Evolutionary conservation across 2,329 filamentous ascomycete genomes (phyloP).

Genomic region (Stagonosporopsis chrysanthemi): DNA sequence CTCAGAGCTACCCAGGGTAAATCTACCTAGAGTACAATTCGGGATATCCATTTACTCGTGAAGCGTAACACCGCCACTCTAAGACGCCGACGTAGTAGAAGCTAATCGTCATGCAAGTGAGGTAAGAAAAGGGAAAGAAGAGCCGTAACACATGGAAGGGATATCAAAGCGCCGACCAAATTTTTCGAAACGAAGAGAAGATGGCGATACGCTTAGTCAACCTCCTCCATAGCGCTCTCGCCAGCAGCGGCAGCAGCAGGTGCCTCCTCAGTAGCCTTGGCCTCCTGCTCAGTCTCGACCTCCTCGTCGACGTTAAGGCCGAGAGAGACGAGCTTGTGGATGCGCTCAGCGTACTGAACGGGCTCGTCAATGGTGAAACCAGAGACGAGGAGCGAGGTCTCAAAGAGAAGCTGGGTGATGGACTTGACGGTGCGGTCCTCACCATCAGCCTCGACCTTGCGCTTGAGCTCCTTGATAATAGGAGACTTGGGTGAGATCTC

Average conservation of each 20-base stretch:
- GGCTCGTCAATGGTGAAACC: slow-evolving; percentile 99
- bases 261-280: slow-evolving; percentile 63
- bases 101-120: slow-evolving; percentile 45
- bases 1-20: slow-evolving; percentile 36
- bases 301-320: slow-evolving; percentile 98
- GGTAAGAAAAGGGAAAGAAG: slow-evolving; percentile 39
- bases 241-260: slow-evolving; percentile 70
- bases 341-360: slow-evolving; percentile 96
- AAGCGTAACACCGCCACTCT: slow-evolving; percentile 44
- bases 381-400: slow-evolving; percentile 97
- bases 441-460: slow-evolving; percentile 96
- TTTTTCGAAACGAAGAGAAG: slow-evolving; percentile 44
- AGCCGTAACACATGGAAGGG: slow-evolving; percentile 51
- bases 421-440: slow-evolving; percentile 99
- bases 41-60: slow-evolving; percentile 47
- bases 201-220: slow-evolving; percentile 72
- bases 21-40: slow-evolving; percentile 46
- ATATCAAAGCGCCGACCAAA: slow-evolving; percentile 50
- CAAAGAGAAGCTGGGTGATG: slow-evolving; percentile 97
- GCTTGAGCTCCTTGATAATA: slow-evolving; percentile 99
- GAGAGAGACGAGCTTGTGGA: slow-evolving; percentile 99
- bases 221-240: slow-evolving; percentile 99
- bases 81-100: slow-evolving; percentile 44
- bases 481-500: slow-evolving; percentile 99
- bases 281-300: slow-evolving; percentile 71